Base-by-base conservation (phyloP, 169 alveolate species). In the Cyclospora cayetanensis region DNA sequence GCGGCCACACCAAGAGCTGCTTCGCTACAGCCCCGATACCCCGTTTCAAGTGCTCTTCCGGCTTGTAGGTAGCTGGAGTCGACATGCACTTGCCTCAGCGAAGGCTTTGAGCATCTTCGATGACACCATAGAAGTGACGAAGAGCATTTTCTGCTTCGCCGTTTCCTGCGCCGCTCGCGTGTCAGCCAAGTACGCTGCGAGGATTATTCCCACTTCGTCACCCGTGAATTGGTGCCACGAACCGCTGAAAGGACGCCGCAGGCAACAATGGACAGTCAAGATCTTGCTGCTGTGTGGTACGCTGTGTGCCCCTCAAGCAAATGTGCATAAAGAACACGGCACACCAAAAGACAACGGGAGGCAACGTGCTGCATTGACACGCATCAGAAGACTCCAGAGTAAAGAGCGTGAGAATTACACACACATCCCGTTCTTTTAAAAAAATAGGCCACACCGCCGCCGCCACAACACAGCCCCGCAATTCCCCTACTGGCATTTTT, bases 401-500 rank as follows among this genome's bases (percentile, higher is more conserved):
- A 50, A 50, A 50, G n/a, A 50, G 11, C 11, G 18, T 18, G 63
- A 11, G 11, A 18, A 50, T 11, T 50, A 18, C 63, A 11, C 63
- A 11, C 63, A 11, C 63, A 50, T 12, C 63, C 11, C 63, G 11
- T 50, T 50, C 63, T 18, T 11, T 11, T 11, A 18, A 18, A 11
- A 18, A 50, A 11, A 18, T 50, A 50, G 18, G 63, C 63, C 63
- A 18, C n/a, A 50, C n/a, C 63, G 18, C 11, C 18, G 18, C 11
- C 63, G n/a, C 63, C 18, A 11, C 11, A 50, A 11, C 63, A 18
- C 11, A 50, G 18, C 11, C 11, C 11, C n/a, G n/a, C 63, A 18
- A 50, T n/a, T n/a, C 68, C 92, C 97, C 22, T 35, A 85, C 91
- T 94, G 74, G 91, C 20, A 92, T 66, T 94, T 90, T 88, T 97